phyloP scores from a whole-genome alignment of 163 green algal genomes.

The Chlamydomonas reinhardtii region DNA sequence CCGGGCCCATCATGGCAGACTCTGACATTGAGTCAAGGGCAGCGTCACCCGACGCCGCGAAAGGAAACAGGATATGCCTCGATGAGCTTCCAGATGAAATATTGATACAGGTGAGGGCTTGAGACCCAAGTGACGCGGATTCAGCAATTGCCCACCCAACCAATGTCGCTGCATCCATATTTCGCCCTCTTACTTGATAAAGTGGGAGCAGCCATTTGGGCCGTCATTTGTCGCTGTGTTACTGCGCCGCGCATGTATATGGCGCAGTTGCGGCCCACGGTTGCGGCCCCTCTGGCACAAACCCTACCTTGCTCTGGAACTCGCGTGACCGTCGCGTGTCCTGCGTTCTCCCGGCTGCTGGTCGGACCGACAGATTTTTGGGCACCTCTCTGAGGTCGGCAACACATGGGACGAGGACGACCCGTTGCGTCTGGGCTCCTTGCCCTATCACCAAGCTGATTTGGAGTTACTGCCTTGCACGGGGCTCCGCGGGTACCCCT shows the following conservation, averaged over 20 bases:
- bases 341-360: background rate
- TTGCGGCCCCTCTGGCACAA: too few relatives aligned
- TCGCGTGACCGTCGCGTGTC: too few relatives aligned
- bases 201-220: too few relatives aligned
- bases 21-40: too few relatives aligned
- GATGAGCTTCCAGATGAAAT: constrained; percentile 64
- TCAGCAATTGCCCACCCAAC: too few relatives aligned
- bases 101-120: constrained; percentile 55
- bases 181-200: too few relatives aligned
- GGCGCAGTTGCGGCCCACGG: too few relatives aligned
- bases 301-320: background rate
- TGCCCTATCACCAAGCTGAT: constrained; percentile 61
- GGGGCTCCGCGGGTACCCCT: constrained; percentile 74
- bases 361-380: constrained; percentile 63
- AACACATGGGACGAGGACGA: constrained; percentile 48
- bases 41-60: too few relatives aligned
- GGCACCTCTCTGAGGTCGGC: constrained; percentile 55
- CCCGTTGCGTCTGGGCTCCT: constrained; percentile 8
- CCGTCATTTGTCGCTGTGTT: too few relatives aligned
- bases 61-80: background rate
- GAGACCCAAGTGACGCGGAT: background rate
- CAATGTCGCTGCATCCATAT: too few relatives aligned
- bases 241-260: too few relatives aligned
- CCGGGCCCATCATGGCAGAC: too few relatives aligned
- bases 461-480: constrained; percentile 57